Evolutionary conservation across 139 green algal genomes (phyloP).

Genomic region (Picochlorum sp.): DNA sequence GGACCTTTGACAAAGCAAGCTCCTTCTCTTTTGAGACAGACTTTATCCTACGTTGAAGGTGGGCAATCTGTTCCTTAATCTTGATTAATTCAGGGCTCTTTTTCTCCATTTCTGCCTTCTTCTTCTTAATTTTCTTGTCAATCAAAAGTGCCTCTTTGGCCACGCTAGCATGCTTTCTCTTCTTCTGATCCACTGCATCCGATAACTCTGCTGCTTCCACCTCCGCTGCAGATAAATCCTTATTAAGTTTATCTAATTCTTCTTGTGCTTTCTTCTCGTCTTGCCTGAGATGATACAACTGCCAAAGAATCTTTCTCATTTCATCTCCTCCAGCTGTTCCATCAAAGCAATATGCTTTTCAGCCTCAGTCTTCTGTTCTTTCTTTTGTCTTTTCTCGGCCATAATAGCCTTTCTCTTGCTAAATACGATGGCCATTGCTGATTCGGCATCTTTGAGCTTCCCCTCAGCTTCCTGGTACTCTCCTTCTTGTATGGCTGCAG

Average conservation of each 20-base stretch:
- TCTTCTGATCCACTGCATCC: slow-evolving; percentile 31
- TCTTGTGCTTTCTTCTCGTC: slow-evolving; percentile 21
- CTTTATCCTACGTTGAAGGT: slow-evolving; percentile 39
- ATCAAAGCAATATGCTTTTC: slow-evolving; percentile 70
- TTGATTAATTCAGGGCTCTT: slow-evolving; percentile 48
- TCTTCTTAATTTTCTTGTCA: slow-evolving; percentile 68
- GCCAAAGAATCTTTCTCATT: slow-evolving; percentile 60
- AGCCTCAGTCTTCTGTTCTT: slow-evolving; percentile 96
- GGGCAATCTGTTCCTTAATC: slow-evolving; percentile 47
- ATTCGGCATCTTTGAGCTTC: slow-evolving; percentile 50
- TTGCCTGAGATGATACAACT: slow-evolving; percentile 66
- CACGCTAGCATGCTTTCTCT: slow-evolving; percentile 34
- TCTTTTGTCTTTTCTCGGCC: slow-evolving; percentile 80
- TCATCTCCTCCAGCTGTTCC: slow-evolving; percentile 54
- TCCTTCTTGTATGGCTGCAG: slow-evolving; percentile 43
- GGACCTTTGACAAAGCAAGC: slow-evolving; percentile 12
- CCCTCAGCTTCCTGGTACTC: slow-evolving; percentile 63
- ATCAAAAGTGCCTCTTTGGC: slow-evolving; percentile 51
- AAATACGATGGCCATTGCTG: slow-evolving; percentile 52
- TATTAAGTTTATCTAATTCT: slow-evolving; percentile 11
- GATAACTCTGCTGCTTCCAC: slow-evolving; percentile 14
- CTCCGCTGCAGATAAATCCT: slow-evolving; percentile 18
- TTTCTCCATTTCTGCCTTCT: slow-evolving; percentile 57
- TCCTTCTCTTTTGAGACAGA: slow-evolving; percentile 37
- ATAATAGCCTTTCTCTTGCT: slow-evolving; percentile 62